A percentile compares a stretch with the other conserved stretches of the same genome.
Conservation (phyloP, 2,329 filamentous ascomycete species). For the Fusarium sp. region DNA sequence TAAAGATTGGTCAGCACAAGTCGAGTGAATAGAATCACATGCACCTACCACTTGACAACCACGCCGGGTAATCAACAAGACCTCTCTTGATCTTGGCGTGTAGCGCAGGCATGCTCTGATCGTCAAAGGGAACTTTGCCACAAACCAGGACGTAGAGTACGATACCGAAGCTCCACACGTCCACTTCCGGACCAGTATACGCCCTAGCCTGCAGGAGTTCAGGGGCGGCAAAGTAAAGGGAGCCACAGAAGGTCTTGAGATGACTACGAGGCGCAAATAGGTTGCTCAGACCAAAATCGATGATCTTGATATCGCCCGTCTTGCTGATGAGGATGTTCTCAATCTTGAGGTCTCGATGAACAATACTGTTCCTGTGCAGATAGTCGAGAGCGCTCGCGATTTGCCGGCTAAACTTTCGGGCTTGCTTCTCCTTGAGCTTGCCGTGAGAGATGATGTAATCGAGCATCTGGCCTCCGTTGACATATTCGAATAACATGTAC, state of each 20-base stretch:
- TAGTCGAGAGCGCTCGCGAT: slow-evolving; percentile 98
- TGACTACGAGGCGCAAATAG: slow-evolving; percentile 88
- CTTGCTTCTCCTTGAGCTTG: slow-evolving; percentile 97
- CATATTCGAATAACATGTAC: slow-evolving; percentile 99
- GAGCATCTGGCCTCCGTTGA: slow-evolving; percentile 98
- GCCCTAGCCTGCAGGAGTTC: slow-evolving; percentile 93
- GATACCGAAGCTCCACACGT: slow-evolving; percentile 99
- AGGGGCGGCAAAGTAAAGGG: slow-evolving; percentile 96
- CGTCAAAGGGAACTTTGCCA: slow-evolving; percentile 97
- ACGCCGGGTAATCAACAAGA: slow-evolving; percentile 92
- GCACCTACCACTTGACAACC: slow-evolving; percentile 84
- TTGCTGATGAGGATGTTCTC: slow-evolving; percentile 99
- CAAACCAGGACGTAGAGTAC: slow-evolving; percentile 97
- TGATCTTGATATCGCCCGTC: slow-evolving; percentile 98
- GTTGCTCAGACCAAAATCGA: slow-evolving; percentile 98
- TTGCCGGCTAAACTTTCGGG: slow-evolving; percentile 95
- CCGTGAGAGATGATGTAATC: slow-evolving; percentile 99
- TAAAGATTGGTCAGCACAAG: slow-evolving; percentile 58
- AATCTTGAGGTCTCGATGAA: slow-evolving; percentile 97
- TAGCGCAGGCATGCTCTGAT: slow-evolving; percentile 98
- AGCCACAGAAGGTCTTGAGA: slow-evolving; percentile 97
- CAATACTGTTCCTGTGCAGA: slow-evolving; percentile 97
- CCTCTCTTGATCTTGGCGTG: slow-evolving; percentile 99
- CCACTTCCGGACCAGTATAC: slow-evolving; percentile 96
- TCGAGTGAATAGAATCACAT: not conserved